A percentile compares a stretch with the other conserved stretches of the same genome.
phyloP scores from a whole-genome alignment of 2,329 filamentous ascomycete species.

The Cephalotrichum gorgonifer region DNA sequence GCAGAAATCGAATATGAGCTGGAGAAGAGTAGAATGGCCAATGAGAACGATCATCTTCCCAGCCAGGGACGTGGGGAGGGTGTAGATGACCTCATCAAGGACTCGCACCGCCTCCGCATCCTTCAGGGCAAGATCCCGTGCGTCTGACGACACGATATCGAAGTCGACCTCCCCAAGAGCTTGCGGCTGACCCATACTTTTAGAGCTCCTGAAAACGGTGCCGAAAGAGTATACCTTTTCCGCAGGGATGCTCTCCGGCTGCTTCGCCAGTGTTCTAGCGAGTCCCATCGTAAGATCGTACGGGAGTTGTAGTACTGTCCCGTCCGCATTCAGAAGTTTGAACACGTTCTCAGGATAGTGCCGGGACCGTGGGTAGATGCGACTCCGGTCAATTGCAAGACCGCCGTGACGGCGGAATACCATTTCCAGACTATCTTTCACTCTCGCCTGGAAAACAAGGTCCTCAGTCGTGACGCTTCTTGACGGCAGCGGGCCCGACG shows the following conservation, averaged over 20 bases:
- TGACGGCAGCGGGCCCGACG: slow-evolving; percentile 10
- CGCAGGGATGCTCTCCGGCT: slow-evolving; percentile 46
- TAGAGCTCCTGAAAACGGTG: slow-evolving; percentile 71
- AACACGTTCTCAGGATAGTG: slow-evolving; percentile 69
- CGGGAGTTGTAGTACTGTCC: slow-evolving; percentile 85
- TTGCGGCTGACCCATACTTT: slow-evolving; percentile 69
- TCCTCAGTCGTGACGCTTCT: slow-evolving; percentile 44
- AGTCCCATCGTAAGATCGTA: slow-evolving; percentile 87
- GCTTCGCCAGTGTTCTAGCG: slow-evolving; percentile 71
- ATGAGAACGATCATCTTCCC: slow-evolving; percentile 79
- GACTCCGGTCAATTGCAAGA: slow-evolving; percentile 64
- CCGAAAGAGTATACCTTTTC: slow-evolving; percentile 82
- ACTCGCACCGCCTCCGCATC: slow-evolving; percentile 94
- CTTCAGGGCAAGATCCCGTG: slow-evolving; percentile 73
- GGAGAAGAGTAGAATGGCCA: slow-evolving; percentile 78
- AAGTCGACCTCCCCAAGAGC: slow-evolving; percentile 89
- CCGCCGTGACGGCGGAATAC: slow-evolving; percentile 88
- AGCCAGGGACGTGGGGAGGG: slow-evolving; percentile 65
- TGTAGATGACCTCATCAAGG: slow-evolving; percentile 76
- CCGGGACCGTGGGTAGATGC: slow-evolving; percentile 70
- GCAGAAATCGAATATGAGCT: slow-evolving; percentile 84
- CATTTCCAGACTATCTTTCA: slow-evolving; percentile 62
- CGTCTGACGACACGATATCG: slow-evolving; percentile 80
- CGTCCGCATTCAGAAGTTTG: slow-evolving; percentile 70
- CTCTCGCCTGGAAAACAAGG: slow-evolving; percentile 59